Evolutionary conservation across 768 basidiomycete genomes (phyloP), one percentile per base, ranked within the genome.

Genomic region (Lactarius hatsudake): DNA sequence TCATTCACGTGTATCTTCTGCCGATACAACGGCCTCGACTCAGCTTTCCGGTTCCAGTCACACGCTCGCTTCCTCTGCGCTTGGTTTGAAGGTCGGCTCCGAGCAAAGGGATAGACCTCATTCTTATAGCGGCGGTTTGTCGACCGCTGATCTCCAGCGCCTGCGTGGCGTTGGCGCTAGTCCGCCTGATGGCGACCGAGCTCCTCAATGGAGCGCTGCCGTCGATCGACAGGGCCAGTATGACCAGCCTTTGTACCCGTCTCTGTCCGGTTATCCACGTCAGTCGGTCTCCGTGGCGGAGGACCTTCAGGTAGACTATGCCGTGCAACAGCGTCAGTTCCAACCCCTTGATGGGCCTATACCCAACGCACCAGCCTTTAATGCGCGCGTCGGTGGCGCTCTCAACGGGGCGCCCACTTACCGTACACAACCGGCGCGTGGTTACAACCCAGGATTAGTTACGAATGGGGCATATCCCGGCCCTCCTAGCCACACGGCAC

Each of bases 1-100:
- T 69, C 91, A 92, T 76, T 92, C 91, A 69, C 86, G 91, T 63
- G 91, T 88, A 61, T 91, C 90, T 32, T 92, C 91, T n/a, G 86
- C 88, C 69, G 91, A 92, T 77, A 88, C 87, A 38, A 83, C 87
- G 34, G 80, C 82, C 59, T 86, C 85, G 73, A 84, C 85, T 64
- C 88, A 85, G 20, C 74, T 80, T 62, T 86, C 85, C 79, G 58
- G 79, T 79, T 67, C 69, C 55, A 85, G 84, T 72, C 86, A 86
- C 74, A 83, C 83, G 36, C 77, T 89, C 72, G 81, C 87, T 63
- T 82, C 79, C 40, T 81, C 81, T 65, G 65, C 74, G n/a, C 81
- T 74, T 82, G 71, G 85, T 66, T 76, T 86, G 71, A 89, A 88
- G 76, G 77, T 81, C 48, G 81, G 81, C 62, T 77, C 77, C 63